A percentile compares a stretch with the other conserved stretches of the same genome.
phyloP scores from a whole-genome alignment of 495 filamentous ascomycete genomes.

The Neurospora discreta region DNA sequence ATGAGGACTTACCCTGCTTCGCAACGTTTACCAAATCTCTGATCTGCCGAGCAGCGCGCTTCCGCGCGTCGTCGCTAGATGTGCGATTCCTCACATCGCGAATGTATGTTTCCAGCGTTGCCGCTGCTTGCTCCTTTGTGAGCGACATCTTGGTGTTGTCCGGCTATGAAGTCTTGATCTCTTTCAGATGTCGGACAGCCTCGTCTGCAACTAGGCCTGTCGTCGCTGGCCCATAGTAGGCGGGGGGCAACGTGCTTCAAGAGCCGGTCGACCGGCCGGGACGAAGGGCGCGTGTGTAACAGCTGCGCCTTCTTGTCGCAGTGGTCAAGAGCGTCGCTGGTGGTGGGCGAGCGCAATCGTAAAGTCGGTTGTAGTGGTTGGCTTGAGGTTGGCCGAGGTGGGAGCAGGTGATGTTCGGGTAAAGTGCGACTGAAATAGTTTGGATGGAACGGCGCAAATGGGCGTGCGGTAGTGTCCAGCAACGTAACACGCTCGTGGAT shows the following conservation, averaged over 20 bases:
- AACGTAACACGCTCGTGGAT: background rate
- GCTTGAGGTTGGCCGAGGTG: background rate
- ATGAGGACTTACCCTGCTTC: slow-evolving; percentile 24
- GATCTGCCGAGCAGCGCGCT: slow-evolving; percentile 30
- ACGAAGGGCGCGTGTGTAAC: background rate
- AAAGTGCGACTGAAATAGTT: background rate
- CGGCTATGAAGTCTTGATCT: background rate
- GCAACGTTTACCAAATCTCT: slow-evolving; percentile 28
- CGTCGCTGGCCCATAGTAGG: slow-evolving; percentile 23
- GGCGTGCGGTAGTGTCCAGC: background rate
- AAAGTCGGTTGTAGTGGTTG: background rate
- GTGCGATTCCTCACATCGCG: slow-evolving; percentile 22
- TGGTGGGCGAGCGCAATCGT: background rate
- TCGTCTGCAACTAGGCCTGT: slow-evolving; percentile 14
- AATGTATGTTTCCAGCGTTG: slow-evolving; percentile 22
- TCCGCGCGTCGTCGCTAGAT: slow-evolving; percentile 26
- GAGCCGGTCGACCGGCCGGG: background rate
- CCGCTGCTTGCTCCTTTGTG: slow-evolving; percentile 18
- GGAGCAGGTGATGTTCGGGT: background rate
- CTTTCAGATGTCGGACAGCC: slow-evolving; percentile 9
- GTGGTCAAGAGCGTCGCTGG: background rate
- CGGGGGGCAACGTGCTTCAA: background rate
- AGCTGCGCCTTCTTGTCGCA: background rate
- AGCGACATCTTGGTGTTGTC: slow-evolving; percentile 18
- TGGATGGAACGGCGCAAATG: background rate